Evolutionary conservation across 768 basidiomycete genomes (phyloP).

Genomic region (Russula griseocarnosa): DNA sequence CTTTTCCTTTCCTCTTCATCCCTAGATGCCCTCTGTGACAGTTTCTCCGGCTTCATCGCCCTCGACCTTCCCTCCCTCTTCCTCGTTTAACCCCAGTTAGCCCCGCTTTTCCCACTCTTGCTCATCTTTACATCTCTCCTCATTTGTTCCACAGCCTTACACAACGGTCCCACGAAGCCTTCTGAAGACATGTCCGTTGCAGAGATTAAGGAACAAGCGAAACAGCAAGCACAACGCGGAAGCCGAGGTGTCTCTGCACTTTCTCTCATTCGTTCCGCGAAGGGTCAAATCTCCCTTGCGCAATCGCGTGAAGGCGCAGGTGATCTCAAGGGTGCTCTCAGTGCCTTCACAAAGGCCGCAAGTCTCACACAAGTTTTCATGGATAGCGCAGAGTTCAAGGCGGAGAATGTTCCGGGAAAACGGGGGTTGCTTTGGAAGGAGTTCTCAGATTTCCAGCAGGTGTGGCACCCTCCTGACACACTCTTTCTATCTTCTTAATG

Average conservation of each 20-base stretch:
- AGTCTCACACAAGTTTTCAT: slow-evolving; percentile 55
- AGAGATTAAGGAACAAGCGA: slow-evolving; percentile 49
- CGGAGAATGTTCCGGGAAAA: slow-evolving; percentile 47
- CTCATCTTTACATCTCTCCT: slow-evolving; percentile 28
- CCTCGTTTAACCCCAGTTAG: slow-evolving; percentile 31
- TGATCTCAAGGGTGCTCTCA: slow-evolving; percentile 58
- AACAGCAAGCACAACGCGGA: slow-evolving; percentile 46
- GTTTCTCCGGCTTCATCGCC: slow-evolving; percentile 41
- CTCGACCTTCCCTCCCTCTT: slow-evolving; percentile 32
- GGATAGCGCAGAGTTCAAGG: slow-evolving; percentile 54
- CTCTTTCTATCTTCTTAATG: neutral
- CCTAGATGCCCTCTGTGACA: slow-evolving; percentile 41
- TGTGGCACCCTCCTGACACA: slow-evolving; percentile 33
- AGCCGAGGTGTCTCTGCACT: slow-evolving; percentile 57
- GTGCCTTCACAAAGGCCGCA: slow-evolving; percentile 58
- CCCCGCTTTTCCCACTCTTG: slow-evolving; percentile 32
- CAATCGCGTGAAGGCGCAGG: slow-evolving; percentile 51
- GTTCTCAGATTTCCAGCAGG: slow-evolving; percentile 61
- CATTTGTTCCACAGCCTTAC: slow-evolving; percentile 25
- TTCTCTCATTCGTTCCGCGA: slow-evolving; percentile 59
- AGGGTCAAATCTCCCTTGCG: slow-evolving; percentile 51
- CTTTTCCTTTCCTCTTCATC: neutral
- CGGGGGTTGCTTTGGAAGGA: slow-evolving; percentile 59
- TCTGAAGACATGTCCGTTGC: slow-evolving; percentile 38
- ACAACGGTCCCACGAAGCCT: slow-evolving; percentile 29